phyloP scores from a whole-genome alignment of 2,329 filamentous ascomycete genomes.

The Claviceps sp. region DNA sequence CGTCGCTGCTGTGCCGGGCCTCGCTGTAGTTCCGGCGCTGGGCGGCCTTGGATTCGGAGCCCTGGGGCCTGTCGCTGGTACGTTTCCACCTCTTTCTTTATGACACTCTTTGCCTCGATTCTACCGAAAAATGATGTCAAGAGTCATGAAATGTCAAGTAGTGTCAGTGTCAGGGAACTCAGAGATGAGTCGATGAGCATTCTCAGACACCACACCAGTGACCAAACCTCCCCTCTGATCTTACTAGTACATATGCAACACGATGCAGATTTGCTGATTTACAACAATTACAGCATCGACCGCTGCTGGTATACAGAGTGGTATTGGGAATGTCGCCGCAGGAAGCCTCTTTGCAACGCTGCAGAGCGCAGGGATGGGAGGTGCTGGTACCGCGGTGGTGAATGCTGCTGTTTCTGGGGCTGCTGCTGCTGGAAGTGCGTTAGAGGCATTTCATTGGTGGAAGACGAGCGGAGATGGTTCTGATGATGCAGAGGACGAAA shows the following conservation, averaged over 20 bases:
- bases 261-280: too few relatives aligned
- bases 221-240: too few relatives aligned
- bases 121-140: too few relatives aligned
- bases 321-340: constrained; percentile 16
- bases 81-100: not conserved
- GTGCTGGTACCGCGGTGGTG: constrained; percentile 13
- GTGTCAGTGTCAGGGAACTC: too few relatives aligned
- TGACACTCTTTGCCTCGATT: not conserved
- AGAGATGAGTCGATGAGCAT: too few relatives aligned
- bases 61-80: not conserved
- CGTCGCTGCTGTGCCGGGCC: not conserved
- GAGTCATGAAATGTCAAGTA: too few relatives aligned
- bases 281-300: not conserved
- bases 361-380: constrained; percentile 19
- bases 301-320: constrained; percentile 9
- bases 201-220: too few relatives aligned
- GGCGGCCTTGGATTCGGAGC: not conserved
- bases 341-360: constrained; percentile 15
- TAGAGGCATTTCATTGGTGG: constrained; percentile 20
- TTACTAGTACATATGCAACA: too few relatives aligned
- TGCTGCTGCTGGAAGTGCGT: constrained; percentile 7
- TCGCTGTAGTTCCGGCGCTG: not conserved
- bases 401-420: constrained; percentile 9
- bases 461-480: constrained; percentile 1
- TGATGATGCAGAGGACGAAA: not conserved